Evolutionary conservation across 768 basidiomycete genomes (phyloP), one percentile per base, ranked within the genome.

Genomic region (Candolleomyces eurysporus): DNA sequence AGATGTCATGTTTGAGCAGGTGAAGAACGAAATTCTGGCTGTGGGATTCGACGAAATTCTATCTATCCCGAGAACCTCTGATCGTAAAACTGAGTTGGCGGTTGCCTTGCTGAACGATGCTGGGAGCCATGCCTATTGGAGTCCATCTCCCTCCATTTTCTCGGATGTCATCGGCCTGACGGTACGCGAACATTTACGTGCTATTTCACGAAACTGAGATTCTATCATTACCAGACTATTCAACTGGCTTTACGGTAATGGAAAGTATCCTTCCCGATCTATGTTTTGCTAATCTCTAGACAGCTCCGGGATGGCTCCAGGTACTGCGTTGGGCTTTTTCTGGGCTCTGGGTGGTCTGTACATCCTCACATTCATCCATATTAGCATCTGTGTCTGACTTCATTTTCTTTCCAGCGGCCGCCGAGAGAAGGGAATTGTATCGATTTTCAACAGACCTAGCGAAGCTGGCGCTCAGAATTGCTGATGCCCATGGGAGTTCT

Each of bases 71-170:
- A 76, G 82, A n/a, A 81, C 86, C 5, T 82, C 81, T 7, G 88
- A 90, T 69, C 69, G 76, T 1, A 77, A 79, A 48, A 84, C 78
- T 11, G 85, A 89, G 65, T 76, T 91, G 36, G 86, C 87, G 9
- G 85, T 90, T 9, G 76, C 82, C 11, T 70, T 90, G 51, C 75
- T 90, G 32, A 88, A 88, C 64, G 90, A 91, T 66, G 88, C 88
- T 21, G 86, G 86, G 5, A 82, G 83, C 31, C 87, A 87, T 69
- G 87, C 89, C 11, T 90, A 89, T 66, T 90, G 89, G 89, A 87
- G 82, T 64, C 78, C 82, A 13, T 76, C 78, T 2, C 73, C 79
- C 10, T 79, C 79, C 57, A 81, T 82, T 2, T 85, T 88, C 65
- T 73, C 80, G 10, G 87, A 87, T 69, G 74, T 86, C 17, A 84